phyloP scores from a whole-genome alignment of 2,329 filamentous ascomycete species.

The Ceratocystis lukuohia region DNA sequence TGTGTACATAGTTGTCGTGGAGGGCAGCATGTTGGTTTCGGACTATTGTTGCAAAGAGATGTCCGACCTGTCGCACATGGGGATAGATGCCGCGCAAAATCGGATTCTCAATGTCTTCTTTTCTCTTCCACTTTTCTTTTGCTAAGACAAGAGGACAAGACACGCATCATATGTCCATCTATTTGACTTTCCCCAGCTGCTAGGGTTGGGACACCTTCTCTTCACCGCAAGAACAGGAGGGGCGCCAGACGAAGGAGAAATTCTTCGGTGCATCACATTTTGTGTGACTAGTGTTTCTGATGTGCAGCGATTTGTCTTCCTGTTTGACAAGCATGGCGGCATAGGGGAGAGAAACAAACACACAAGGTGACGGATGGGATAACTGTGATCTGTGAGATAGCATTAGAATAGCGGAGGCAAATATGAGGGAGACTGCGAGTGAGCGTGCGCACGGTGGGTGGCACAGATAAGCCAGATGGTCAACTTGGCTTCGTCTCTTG shows the following conservation, averaged over 20 bases:
- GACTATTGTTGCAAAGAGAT: background rate
- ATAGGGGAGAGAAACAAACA: background rate
- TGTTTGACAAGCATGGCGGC: background rate
- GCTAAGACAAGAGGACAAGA: background rate
- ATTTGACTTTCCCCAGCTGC: background rate
- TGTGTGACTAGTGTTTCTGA: slow-evolving; percentile 6
- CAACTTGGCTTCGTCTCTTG: background rate
- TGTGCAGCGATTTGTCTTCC: background rate
- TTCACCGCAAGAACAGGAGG: slow-evolving; percentile 8
- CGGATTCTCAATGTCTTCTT: background rate
- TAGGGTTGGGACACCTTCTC: background rate
- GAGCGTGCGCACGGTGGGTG: too few relatives aligned
- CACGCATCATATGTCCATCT: too few relatives aligned
- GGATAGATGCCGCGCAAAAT: background rate
- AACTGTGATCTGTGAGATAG: too few relatives aligned
- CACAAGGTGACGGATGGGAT: background rate
- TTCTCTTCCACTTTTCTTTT: background rate
- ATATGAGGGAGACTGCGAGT: too few relatives aligned
- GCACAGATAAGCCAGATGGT: background rate
- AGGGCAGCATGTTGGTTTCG: background rate
- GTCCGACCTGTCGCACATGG: background rate
- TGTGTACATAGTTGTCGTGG: background rate
- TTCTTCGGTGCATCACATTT: slow-evolving; percentile 5
- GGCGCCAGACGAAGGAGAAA: background rate
- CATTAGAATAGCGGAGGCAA: too few relatives aligned